Conservation (phyloP, 805 yeast genomes). For the Jamesozyma lodderae region DNA sequence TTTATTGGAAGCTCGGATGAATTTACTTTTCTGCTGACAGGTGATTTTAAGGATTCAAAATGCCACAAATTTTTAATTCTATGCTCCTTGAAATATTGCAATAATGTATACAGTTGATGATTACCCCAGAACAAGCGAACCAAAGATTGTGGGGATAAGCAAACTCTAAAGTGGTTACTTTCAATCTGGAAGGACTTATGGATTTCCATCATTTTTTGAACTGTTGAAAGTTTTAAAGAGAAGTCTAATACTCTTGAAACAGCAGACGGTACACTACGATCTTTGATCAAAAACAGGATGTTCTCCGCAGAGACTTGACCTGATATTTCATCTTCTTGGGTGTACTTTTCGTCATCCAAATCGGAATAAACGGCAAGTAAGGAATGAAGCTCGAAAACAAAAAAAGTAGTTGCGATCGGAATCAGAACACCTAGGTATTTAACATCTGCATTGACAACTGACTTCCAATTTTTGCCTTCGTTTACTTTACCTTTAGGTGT, state of each 20-base stretch:
- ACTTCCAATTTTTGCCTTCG: conserved; percentile 9
- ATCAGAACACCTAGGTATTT: conserved; percentile 24
- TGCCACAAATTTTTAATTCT: conserved; percentile 9
- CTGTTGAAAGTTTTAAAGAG: conserved; percentile 37
- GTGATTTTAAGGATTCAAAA: conserved; percentile 2
- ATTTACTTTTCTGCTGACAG: background rate
- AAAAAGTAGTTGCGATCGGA: conserved; percentile 22
- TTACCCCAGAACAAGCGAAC: conserved; percentile 32
- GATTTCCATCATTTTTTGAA: conserved; percentile 21
- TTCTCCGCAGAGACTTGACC: conserved; percentile 26
- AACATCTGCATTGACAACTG: conserved; percentile 13
- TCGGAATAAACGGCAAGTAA: conserved; percentile 15
- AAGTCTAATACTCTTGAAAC: conserved; percentile 40
- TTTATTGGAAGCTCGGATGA: conserved; percentile 14
- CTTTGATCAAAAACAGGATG: conserved; percentile 25
- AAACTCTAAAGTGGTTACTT: conserved; percentile 49
- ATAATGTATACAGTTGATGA: conserved; percentile 11
- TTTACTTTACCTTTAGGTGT: background rate
- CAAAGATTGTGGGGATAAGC: conserved; percentile 45
- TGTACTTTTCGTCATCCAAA: conserved; percentile 2
- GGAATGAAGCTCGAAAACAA: conserved; percentile 23
- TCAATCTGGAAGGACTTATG: conserved; percentile 46
- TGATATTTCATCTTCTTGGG: conserved; percentile 7
- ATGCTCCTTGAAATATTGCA: conserved; percentile 15
- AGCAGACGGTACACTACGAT: conserved; percentile 28